phyloP scores from a whole-genome alignment of 2,329 filamentous ascomycete genomes.

The Phialocephala sp. region DNA sequence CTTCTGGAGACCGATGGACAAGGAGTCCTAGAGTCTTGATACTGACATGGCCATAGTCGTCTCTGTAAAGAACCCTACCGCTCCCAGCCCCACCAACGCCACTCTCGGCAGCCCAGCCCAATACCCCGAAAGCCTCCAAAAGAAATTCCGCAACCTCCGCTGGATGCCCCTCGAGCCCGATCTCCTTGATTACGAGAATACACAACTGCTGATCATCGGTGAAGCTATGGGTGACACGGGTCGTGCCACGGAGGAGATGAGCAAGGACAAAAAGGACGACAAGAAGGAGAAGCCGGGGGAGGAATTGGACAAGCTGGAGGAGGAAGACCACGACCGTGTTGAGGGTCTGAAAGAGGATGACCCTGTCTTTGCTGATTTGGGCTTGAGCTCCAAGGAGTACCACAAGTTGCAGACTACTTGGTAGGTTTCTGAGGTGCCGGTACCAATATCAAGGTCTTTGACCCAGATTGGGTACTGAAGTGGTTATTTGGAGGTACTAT shows the following conservation, averaged over 20 bases:
- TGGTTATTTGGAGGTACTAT: too few relatives aligned
- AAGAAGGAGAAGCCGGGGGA: conserved; percentile 69
- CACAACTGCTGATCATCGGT: conserved; percentile 81
- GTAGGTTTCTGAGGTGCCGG: conserved; percentile 41
- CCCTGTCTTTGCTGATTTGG: conserved; percentile 56
- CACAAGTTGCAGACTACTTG: conserved; percentile 67
- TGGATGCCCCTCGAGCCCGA: conserved; percentile 78
- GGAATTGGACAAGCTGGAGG: conserved; percentile 75
- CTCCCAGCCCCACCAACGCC: conserved; percentile 66
- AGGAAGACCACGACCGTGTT: conserved; percentile 62
- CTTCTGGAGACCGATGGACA: background rate
- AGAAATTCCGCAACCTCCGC: conserved; percentile 73
- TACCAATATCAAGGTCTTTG: too few relatives aligned
- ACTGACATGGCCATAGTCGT: conserved; percentile 52
- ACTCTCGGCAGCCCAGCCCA: conserved; percentile 68
- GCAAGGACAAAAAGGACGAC: conserved; percentile 60
- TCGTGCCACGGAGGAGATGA: conserved; percentile 60
- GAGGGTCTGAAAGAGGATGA: conserved; percentile 53
- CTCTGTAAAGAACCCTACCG: conserved; percentile 80
- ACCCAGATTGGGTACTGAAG: too few relatives aligned
- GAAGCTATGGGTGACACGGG: conserved; percentile 62
- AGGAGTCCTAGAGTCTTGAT: background rate
- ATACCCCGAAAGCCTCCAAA: conserved; percentile 73
- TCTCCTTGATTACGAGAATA: conserved; percentile 75
- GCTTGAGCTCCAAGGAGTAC: conserved; percentile 67